Conservation (phyloP, 257 asterid species). For the Nyctanthes arbortristis region DNA sequence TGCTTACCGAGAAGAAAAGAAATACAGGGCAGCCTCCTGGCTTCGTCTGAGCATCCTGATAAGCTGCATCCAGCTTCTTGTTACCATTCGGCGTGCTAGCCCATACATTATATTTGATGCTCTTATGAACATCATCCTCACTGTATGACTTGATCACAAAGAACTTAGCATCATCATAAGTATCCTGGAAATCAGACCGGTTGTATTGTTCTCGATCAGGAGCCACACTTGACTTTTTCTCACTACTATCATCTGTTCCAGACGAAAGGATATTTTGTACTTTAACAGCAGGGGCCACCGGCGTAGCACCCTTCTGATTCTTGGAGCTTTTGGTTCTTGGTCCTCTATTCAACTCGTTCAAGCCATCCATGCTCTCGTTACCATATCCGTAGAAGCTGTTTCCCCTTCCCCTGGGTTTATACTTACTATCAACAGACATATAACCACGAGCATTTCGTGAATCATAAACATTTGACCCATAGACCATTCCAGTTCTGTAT, state of each 20-base stretch:
- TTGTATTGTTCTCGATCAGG: constrained; percentile 59
- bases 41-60: constrained; percentile 37
- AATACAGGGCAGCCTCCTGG: constrained; percentile 39
- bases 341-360: constrained; percentile 74
- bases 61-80: constrained; percentile 46
- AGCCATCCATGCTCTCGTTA: constrained; percentile 55
- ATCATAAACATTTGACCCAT: constrained; percentile 52
- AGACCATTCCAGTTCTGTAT: constrained; percentile 53
- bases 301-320: constrained; percentile 45
- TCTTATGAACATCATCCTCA: constrained; percentile 54
- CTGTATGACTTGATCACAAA: constrained; percentile 54
- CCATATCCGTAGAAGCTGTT: constrained; percentile 43
- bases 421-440: constrained; percentile 51
- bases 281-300: constrained; percentile 54
- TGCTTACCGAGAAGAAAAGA: constrained; percentile 50
- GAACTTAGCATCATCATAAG: constrained; percentile 31
- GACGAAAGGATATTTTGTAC: constrained; percentile 49
- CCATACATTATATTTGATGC: constrained; percentile 55
- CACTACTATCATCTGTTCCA: constrained; percentile 34
- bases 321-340: constrained; percentile 59
- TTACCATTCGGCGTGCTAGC: constrained; percentile 57
- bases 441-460: constrained; percentile 59
- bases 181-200: constrained; percentile 24
- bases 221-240: constrained; percentile 26
- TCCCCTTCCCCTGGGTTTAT: constrained; percentile 63